Percentiles rank a stretch among this genome's conserved stretches.
phyloP scores from a whole-genome alignment of 1,139 yeast species.

The Taphrina populina region DNA sequence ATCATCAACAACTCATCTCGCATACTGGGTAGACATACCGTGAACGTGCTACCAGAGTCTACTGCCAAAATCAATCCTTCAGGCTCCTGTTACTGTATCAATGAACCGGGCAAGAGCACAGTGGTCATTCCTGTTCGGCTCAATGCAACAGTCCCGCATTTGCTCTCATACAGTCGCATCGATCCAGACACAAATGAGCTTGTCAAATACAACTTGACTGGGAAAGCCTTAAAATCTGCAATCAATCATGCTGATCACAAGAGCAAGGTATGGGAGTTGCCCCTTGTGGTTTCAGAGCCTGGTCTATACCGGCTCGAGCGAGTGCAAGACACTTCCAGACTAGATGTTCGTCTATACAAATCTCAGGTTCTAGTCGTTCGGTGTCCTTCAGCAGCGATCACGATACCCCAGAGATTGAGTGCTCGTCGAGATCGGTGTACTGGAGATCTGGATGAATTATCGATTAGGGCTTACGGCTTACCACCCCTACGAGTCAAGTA shows the following conservation, averaged over 20 bases:
- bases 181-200: constrained; percentile 58
- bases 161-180: constrained; percentile 62
- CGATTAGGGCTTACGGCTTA: constrained; percentile 64
- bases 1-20: constrained; percentile 66
- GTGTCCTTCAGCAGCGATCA: constrained; percentile 71
- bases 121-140: constrained; percentile 67
- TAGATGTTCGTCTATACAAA: constrained; percentile 63
- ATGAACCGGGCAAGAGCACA: constrained; percentile 42
- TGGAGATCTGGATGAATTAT: constrained; percentile 58
- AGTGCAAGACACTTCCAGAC: constrained; percentile 64
- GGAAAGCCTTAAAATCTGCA: constrained; percentile 55
- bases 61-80: constrained; percentile 82
- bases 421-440: constrained; percentile 57
- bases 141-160: constrained; percentile 75
- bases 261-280: constrained; percentile 45
- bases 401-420: constrained; percentile 42
- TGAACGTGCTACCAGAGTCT: constrained; percentile 87
- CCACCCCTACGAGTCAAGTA: constrained; percentile 71
- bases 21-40: constrained; percentile 79
- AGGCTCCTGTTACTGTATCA: constrained; percentile 63
- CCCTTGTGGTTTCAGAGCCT: constrained; percentile 56
- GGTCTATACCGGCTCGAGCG: constrained; percentile 70
- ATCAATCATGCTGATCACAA: constrained; percentile 42
- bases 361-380: constrained; percentile 65
- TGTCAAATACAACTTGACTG: constrained; percentile 56